Base-by-base conservation (phyloP, 2,329 filamentous ascomycete genomes). In the Fusarium verrucosum region DNA sequence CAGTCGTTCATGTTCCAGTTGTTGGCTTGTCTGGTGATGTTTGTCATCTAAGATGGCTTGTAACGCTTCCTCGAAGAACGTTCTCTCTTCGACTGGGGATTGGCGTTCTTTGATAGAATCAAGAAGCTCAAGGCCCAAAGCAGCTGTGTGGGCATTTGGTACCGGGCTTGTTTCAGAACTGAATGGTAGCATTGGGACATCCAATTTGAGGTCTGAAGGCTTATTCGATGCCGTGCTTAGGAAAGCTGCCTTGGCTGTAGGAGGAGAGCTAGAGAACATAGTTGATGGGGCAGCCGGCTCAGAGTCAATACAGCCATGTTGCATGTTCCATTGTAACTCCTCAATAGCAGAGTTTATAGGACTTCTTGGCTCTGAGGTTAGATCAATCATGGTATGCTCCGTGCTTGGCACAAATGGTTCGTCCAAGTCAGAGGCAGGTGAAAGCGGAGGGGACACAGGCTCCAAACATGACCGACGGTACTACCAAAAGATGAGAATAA, bases 341-440 rank as follows among this genome's bases (percentile, higher is more conserved):
- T 50, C 23, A 38, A 53, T 41, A 2, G 36, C 20, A 2, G 23
- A 5, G 5, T 54, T 43, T 8, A 41, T n/a, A 4, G 74, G 73
- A 20, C 65, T 77, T 14, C 38, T 58, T 13, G 76, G 73, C 3
- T 76, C 75, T 1, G 75, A 75, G 25, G 71, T 71, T 2, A 74
- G 50, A 32, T 75, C 71, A 4, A 78, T 69, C 5, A 66, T 16
- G 7, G 66, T 58, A 22, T 57, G 57, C 1, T 59, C 52, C 2
- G 46, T 35, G 9, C 54, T 37, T 1, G 72, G 74, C n/a, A 73
- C 25, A 45, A 70, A 74, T 1, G 51, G 46, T 9, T 49, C 53
- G 16, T 50, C 51, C 9, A 37, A 5, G 8, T 66, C 66, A 5
- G 67, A 70, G 3, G 67, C 36, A 9, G 74, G 73, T 16, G 73